Base-by-base conservation (phyloP, 306 rosid genomes). In the Alnus rubra region DNA sequence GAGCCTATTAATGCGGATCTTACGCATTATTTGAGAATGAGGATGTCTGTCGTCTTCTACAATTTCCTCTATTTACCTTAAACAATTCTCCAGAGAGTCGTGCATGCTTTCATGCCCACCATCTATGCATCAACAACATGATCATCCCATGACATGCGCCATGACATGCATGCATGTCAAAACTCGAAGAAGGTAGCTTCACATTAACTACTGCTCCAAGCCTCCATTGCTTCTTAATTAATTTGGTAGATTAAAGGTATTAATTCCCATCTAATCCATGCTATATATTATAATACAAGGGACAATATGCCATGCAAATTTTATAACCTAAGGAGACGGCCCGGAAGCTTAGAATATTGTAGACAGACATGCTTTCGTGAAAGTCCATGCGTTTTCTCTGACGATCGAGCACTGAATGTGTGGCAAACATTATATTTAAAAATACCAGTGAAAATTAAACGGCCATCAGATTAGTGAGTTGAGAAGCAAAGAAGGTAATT, bases 1-100 rank as follows among this genome's bases (percentile, higher is more conserved):
- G 89, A 77, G 77, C 94, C 95, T 85, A 78, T 75, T 85, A 86
- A 81, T 86, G 83, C 92, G 97, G 93, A 89, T 89, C 93, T 76
- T 55, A 71, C 88, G 81, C 82, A 77, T 81, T 78, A 76, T 89
- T 89, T 85, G 77, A 88, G 86, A 87, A 86, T 84, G 95, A 89
- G 95, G 78, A 92, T 92, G 91, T 92, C 87, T 92, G 97, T 92
- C 91, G 58, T 82, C 84, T 78, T 83, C 31, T 77, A 51, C 77
- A 56, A 14, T 28, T 79, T 76, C 14, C 12, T 70, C 11, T 23
- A 19, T 13, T 70, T 70, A 5, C 11, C 33, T 23, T 45, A 48
- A 70, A 70, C 37, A 48, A 70, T 14, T 71, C 30, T 42, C 16
- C 51, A 42, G 3, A 39, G 7, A 68, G 72, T 28, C 72, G 51